Base-by-base conservation (phyloP, 345 rosid species). In the Fremontodendron californicum region DNA sequence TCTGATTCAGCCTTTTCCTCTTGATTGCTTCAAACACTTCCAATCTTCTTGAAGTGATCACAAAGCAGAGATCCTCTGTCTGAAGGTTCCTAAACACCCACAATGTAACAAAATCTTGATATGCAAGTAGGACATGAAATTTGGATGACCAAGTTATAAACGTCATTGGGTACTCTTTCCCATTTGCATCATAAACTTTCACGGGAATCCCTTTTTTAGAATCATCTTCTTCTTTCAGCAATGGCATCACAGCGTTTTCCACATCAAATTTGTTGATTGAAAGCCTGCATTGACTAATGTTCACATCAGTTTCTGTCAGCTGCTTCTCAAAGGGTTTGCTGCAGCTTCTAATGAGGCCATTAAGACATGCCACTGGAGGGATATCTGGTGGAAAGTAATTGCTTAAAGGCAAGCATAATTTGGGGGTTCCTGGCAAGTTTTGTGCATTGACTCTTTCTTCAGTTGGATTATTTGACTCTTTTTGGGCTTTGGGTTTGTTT, bases 321-420 rank as follows among this genome's bases (percentile, higher is more conserved):
- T 72, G 75, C 75, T 72, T 72, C 63, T 52, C 33, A 15, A 52
- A 52, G 19, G 75, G 63, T 15, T 37, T 6, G 75, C 64, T 54
- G 75, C 63, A 52, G 46, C 19, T 31, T 52, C 75, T 64, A 16
- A 72, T 35, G 25, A 72, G 31, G 29, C 63, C 75, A 9, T n/a
- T 21, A 40, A 72, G 45, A 5, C 9, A 4, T 4, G 13, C 46
- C 31, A 39, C 45, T 2, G 51, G 71, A 21, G 71, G 71, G 0
- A 58, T 11, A 4, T 25, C 8, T 11, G 63, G 63, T 25, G 63
- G 35, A 19, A 19, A 51, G 1, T 51, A 18, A 21, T 9, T 51
- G 55, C 21, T 49, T 49, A 49, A 49, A 16, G 62, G 15, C 5
- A 9, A 5, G 15, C 27, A 21, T 54, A 54, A 54, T 2, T 9